These are phyloP conservation scores for Zychaea mexicana DNA, from an alignment of 371 early-diverging fungal species.

Conservation along the genomic window DNA sequence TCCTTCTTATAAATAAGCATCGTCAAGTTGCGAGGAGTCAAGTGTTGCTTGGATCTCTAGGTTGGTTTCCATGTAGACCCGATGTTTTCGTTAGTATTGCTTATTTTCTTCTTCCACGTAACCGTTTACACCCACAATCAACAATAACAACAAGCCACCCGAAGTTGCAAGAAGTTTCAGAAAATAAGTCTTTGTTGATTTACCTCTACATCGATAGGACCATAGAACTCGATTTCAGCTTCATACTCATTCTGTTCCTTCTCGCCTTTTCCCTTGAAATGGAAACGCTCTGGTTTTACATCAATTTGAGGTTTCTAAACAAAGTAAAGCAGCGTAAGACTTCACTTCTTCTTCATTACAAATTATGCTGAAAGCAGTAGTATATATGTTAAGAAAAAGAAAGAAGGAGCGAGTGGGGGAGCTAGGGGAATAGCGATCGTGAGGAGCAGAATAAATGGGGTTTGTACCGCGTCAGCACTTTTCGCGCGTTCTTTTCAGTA, in stretches of 20 bases:
- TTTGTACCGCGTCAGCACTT: too few relatives aligned
- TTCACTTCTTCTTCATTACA: too few relatives aligned
- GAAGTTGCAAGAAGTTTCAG: too few relatives aligned
- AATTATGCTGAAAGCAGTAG: too few relatives aligned
- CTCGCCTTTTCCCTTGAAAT: constrained; percentile 64
- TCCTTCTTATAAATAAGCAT: constrained; percentile 74
- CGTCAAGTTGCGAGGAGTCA: constrained; percentile 68
- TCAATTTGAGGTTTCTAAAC: constrained; percentile 51
- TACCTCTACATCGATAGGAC: constrained; percentile 76
- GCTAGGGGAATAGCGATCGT: too few relatives aligned
- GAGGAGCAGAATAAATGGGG: not conserved
- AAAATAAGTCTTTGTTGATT: not conserved
- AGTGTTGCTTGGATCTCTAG: constrained; percentile 69
- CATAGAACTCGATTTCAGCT: constrained; percentile 76
- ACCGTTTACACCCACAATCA: too few relatives aligned
- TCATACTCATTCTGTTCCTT: constrained; percentile 74
- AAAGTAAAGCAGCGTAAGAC: too few relatives aligned
- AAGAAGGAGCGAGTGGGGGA: not conserved
- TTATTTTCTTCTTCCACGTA: too few relatives aligned
- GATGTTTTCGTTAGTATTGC: too few relatives aligned
- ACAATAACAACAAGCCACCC: too few relatives aligned
- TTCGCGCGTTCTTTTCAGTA: not conserved
- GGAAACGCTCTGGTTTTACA: constrained; percentile 60
- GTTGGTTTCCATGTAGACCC: too few relatives aligned
- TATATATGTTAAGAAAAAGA: not conserved